These are phyloP conservation scores for Cladophialophora bantiana DNA, from an alignment of 2,329 filamentous ascomycete genomes.

Conservation along the genomic window DNA sequence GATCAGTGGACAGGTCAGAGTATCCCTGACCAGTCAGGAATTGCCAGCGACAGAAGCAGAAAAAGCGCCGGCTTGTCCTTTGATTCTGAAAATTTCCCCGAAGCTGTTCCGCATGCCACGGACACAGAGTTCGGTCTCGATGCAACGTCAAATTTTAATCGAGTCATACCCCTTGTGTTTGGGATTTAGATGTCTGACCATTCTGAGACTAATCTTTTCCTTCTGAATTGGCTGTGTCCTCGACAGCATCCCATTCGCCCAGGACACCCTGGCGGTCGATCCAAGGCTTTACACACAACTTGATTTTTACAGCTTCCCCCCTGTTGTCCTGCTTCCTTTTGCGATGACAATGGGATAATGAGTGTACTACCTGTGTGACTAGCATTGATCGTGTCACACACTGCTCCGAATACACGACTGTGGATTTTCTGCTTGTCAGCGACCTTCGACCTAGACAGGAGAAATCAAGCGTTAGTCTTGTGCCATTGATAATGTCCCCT, in stretches of 20 bases:
- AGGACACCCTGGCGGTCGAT: background rate
- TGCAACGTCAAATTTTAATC: slow-evolving; percentile 27
- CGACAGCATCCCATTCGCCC: background rate
- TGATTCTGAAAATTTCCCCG: background rate
- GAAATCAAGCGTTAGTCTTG: background rate
- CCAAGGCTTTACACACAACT: background rate
- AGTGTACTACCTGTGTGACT: background rate
- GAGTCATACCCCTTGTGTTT: slow-evolving; percentile 2
- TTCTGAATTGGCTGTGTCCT: slow-evolving; percentile 2
- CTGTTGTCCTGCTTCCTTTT: background rate
- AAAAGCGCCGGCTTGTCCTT: slow-evolving; percentile 21
- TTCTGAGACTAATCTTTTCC: slow-evolving; percentile 19
- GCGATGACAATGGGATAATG: background rate
- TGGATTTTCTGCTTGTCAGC: background rate
- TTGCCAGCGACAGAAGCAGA: slow-evolving; percentile 21
- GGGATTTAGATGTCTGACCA: slow-evolving; percentile 19
- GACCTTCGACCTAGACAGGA: background rate
- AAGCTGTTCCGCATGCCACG: slow-evolving; percentile 13
- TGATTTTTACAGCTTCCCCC: no score
- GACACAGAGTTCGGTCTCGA: slow-evolving; percentile 15
- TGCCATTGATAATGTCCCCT: background rate
- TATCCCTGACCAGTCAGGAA: background rate
- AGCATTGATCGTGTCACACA: slow-evolving; percentile 1
- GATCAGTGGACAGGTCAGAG: slow-evolving; percentile 3
- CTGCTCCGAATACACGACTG: background rate